Evolutionary conservation across 805 yeast species (phyloP).

Genomic region (Kurtzmaniella fragi): DNA sequence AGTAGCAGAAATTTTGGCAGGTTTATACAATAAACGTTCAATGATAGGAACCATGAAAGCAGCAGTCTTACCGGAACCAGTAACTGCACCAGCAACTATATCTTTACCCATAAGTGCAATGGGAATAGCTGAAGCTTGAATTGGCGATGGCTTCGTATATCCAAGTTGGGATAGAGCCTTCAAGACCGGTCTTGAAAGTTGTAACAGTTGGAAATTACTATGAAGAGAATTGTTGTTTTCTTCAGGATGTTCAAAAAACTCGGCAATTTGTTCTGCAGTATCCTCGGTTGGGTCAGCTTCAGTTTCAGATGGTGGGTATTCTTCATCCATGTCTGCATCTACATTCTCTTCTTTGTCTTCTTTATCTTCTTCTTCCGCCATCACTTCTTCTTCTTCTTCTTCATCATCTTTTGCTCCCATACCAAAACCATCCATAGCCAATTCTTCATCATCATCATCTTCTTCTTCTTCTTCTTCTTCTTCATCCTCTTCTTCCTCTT

Average conservation of each 20-base stretch:
- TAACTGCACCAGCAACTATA: constrained; percentile 97
- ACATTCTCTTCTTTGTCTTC: constrained; percentile 22
- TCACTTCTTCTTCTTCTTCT: constrained; percentile 23
- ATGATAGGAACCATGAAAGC: constrained; percentile 95
- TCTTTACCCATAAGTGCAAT: constrained; percentile 91
- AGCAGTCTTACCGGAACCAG: constrained; percentile 99
- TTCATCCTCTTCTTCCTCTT: constrained; percentile 18
- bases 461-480: constrained; percentile 21
- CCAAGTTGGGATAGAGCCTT: constrained; percentile 79
- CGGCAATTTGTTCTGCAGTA: constrained; percentile 76
- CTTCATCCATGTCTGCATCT: constrained; percentile 27
- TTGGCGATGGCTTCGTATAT: constrained; percentile 86
- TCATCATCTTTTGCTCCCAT: constrained; percentile 43
- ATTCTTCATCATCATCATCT: constrained; percentile 34
- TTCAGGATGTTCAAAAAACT: constrained; percentile 65
- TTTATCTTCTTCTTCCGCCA: constrained; percentile 16
- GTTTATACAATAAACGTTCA: constrained; percentile 86
- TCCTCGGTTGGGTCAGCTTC: constrained; percentile 43
- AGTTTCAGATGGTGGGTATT: constrained; percentile 18
- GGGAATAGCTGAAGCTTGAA: constrained; percentile 91
- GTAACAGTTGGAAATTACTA: constrained; percentile 66
- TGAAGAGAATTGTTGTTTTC: constrained; percentile 46
- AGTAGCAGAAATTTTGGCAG: constrained; percentile 79
- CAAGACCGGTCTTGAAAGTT: constrained; percentile 84
- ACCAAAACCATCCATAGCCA: constrained; percentile 42